phyloP scores from a whole-genome alignment of 805 yeast genomes.

The Yamadazyma sp. region DNA sequence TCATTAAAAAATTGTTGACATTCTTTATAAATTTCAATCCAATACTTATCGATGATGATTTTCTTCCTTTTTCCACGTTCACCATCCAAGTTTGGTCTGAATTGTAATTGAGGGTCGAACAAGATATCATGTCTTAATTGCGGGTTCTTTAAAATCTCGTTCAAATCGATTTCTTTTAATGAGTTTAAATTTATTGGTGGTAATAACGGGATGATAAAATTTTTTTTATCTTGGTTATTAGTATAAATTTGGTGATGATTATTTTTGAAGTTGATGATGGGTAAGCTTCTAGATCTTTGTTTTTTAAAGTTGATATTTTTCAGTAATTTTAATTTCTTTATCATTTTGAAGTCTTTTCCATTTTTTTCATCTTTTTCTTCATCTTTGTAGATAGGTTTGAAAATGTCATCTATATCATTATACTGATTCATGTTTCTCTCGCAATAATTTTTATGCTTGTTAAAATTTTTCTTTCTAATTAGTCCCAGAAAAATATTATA shows the following conservation, averaged over 20 bases:
- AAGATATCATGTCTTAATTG: constrained; percentile 90
- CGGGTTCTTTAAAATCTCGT: constrained; percentile 86
- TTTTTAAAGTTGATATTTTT: constrained; percentile 28
- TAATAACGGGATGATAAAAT: constrained; percentile 39
- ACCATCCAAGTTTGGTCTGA: constrained; percentile 87
- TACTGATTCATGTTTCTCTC: constrained; percentile 8
- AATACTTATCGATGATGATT: constrained; percentile 72
- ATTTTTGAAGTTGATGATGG: constrained; percentile 32
- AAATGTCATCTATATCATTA: constrained; percentile 11
- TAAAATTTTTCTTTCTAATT: no score
- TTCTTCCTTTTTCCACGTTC: constrained; percentile 83
- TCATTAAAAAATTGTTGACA: constrained; percentile 41
- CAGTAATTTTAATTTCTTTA: constrained; percentile 2
- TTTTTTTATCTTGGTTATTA: constrained; percentile 1
- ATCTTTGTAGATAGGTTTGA: constrained; percentile 13
- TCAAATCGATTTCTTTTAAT: constrained; percentile 80
- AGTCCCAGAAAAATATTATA: no score
- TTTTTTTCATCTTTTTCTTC: constrained; percentile 7
- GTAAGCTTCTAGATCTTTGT: constrained; percentile 38
- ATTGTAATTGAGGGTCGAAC: constrained; percentile 88
- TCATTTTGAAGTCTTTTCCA: constrained; percentile 1
- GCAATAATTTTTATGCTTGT: no score
- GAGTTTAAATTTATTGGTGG: constrained; percentile 86
- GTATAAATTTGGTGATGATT: constrained; percentile 9
- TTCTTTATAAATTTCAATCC: constrained; percentile 75